Conservation (phyloP, 768 basidiomycete genomes). For the Hemileccinum rubropunctum region DNA sequence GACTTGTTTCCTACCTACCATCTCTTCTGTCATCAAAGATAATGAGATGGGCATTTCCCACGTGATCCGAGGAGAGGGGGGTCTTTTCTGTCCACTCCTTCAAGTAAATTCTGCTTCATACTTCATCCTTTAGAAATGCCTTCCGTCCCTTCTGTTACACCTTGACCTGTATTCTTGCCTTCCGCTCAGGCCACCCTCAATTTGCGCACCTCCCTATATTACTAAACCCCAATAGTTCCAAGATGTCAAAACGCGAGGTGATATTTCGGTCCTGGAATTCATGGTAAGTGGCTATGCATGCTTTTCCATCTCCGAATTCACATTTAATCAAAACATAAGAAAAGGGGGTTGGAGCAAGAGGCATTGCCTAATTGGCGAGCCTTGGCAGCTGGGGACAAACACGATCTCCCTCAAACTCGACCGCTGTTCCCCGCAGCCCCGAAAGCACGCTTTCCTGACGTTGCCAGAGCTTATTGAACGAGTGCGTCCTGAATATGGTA, state of each 20-base stretch:
- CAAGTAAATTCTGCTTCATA: background rate
- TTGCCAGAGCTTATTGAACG: conserved; percentile 63
- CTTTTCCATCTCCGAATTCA: background rate
- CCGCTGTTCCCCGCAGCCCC: conserved; percentile 41
- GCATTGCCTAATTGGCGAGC: conserved; percentile 93
- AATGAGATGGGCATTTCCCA: conserved; percentile 95
- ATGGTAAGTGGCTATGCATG: conserved; percentile 49
- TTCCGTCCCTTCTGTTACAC: conserved; percentile 89
- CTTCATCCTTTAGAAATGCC: conserved; percentile 73
- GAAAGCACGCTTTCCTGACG: conserved; percentile 66
- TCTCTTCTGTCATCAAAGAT: conserved; percentile 94
- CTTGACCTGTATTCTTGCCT: conserved; percentile 85
- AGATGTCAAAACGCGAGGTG: conserved; percentile 93
- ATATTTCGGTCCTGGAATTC: conserved; percentile 84
- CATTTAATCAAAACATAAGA: conserved; percentile 38
- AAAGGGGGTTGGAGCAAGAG: conserved; percentile 84
- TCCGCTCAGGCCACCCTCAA: conserved; percentile 61
- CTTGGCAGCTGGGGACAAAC: conserved; percentile 84
- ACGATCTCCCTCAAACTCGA: conserved; percentile 26
- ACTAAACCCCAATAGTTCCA: conserved; percentile 85
- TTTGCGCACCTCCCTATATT: conserved; percentile 93
- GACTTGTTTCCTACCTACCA: conserved; percentile 97
- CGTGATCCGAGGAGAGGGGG: conserved; percentile 89
- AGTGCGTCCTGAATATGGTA: conserved; percentile 37
- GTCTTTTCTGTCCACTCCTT: conserved; percentile 7